These are phyloP conservation scores for Aphanocladium album DNA, from an alignment of 2,329 filamentous ascomycete species.

Conservation along the genomic window DNA sequence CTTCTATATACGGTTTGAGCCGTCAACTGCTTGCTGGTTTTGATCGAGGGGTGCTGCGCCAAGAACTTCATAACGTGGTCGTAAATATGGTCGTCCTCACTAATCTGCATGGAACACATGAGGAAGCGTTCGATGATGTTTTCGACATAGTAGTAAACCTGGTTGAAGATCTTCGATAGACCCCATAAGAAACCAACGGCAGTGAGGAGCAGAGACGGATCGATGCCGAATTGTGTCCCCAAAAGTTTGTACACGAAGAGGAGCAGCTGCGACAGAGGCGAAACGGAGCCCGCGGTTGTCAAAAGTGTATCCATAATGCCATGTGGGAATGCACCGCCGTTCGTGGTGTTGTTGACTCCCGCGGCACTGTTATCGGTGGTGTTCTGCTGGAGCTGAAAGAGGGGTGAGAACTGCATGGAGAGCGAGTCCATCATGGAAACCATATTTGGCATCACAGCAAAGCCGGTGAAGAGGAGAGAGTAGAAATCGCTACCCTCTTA, in stretches of 20 bases:
- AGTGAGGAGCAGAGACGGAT: conserved; percentile 44
- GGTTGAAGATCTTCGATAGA: conserved; percentile 30
- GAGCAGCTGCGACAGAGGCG: conserved; percentile 37
- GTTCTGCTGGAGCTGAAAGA: conserved; percentile 1
- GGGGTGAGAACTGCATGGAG: conserved; percentile 3
- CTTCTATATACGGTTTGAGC: conserved; percentile 51
- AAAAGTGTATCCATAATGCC: conserved; percentile 41
- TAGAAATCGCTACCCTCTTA: background rate
- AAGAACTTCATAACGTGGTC: conserved; percentile 55
- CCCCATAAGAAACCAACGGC: conserved; percentile 45
- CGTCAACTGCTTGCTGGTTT: conserved; percentile 46
- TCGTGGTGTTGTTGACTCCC: background rate
- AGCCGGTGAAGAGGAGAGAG: background rate
- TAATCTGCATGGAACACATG: conserved; percentile 48
- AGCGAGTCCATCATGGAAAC: conserved; percentile 8
- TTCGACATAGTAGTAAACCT: conserved; percentile 30
- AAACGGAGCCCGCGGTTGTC: conserved; percentile 38
- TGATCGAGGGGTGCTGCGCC: conserved; percentile 45
- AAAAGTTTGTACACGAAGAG: conserved; percentile 42
- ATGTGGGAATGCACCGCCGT: conserved; percentile 17
- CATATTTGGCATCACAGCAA: background rate
- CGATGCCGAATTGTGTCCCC: conserved; percentile 41
- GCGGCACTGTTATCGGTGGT: background rate
- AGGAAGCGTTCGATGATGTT: conserved; percentile 39
- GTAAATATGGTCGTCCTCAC: conserved; percentile 54